Conservation (phyloP, 768 basidiomycete species). For the Trametes gibbosa region DNA sequence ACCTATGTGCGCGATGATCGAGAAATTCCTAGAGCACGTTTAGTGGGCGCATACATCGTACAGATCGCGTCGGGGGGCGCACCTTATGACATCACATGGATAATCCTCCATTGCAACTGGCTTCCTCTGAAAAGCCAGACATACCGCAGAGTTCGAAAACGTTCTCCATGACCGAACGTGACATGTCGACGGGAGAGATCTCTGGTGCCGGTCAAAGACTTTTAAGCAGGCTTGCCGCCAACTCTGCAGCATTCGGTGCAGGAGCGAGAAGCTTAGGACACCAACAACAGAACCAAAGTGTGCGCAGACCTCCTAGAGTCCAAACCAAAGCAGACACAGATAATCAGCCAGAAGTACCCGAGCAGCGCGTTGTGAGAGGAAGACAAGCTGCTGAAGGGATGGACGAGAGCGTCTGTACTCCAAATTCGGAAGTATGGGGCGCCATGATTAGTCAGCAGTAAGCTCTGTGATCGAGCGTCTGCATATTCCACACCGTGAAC, state of each 20-base stretch:
- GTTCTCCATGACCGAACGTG: slow-evolving; percentile 36
- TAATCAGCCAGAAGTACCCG: not conserved
- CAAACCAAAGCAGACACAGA: not conserved
- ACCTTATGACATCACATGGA: slow-evolving; percentile 70
- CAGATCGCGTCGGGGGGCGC: slow-evolving; percentile 2
- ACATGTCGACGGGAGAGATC: slow-evolving; percentile 33
- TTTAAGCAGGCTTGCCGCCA: slow-evolving; percentile 28
- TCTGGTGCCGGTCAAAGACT: slow-evolving; percentile 18
- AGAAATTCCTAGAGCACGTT: slow-evolving; percentile 67
- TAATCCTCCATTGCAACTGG: slow-evolving; percentile 57
- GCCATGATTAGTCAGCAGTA: slow-evolving; percentile 20
- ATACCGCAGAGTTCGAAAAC: slow-evolving; percentile 31
- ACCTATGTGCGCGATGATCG: slow-evolving; percentile 97
- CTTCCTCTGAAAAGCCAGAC: slow-evolving; percentile 30
- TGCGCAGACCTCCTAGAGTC: not conserved
- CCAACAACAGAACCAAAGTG: not conserved
- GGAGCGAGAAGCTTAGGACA: not conserved
- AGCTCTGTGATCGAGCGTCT: not conserved
- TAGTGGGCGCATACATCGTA: not conserved
- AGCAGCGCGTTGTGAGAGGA: not conserved
- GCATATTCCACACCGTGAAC: too few relatives aligned
- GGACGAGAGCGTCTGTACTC: not conserved
- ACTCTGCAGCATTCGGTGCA: slow-evolving; percentile 22
- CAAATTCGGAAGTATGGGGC: not conserved
- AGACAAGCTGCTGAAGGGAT: not conserved